Percentiles rank a stretch among this genome's conserved stretches.
Conservation (phyloP, 257 asterid genomes). For the Marsdenia floribunda region DNA sequence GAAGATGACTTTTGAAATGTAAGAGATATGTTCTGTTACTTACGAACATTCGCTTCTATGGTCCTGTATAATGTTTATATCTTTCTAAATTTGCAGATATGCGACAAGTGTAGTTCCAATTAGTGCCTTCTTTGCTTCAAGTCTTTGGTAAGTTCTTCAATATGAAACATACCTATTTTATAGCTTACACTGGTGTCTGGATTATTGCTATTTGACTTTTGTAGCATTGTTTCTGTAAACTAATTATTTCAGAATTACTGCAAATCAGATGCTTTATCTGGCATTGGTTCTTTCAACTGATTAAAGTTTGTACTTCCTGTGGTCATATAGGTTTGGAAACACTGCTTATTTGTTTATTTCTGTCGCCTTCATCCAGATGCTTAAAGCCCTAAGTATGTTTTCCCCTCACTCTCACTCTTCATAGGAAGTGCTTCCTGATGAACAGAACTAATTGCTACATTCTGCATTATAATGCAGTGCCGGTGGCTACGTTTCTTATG, state of each 20-base stretch:
- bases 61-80: slow-evolving; percentile 15
- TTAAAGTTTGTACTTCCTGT: slow-evolving; percentile 2
- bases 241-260: neutral
- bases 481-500: slow-evolving; percentile 93
- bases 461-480: slow-evolving; percentile 61
- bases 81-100: slow-evolving; percentile 60
- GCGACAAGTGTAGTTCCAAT: slow-evolving; percentile 94
- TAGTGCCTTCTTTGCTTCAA: slow-evolving; percentile 89
- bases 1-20: slow-evolving; percentile 94
- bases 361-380: slow-evolving; percentile 99
- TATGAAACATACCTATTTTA: neutral
- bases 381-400: slow-evolving; percentile 90
- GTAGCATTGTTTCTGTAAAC: neutral
- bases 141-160: slow-evolving; percentile 65
- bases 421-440: slow-evolving; percentile 6
- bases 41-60: slow-evolving; percentile 13
- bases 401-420: slow-evolving; percentile 2
- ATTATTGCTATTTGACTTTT: neutral
- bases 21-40: slow-evolving; percentile 29
- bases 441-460: slow-evolving; percentile 24
- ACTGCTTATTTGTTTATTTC: slow-evolving; percentile 95
- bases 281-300: neutral
- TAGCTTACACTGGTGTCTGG: neutral
- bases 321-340: slow-evolving; percentile 85
- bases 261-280: neutral